These are phyloP conservation scores for Plasmodium vivax DNA, from an alignment of 169 alveolate species.

Conservation along the genomic window DNA sequence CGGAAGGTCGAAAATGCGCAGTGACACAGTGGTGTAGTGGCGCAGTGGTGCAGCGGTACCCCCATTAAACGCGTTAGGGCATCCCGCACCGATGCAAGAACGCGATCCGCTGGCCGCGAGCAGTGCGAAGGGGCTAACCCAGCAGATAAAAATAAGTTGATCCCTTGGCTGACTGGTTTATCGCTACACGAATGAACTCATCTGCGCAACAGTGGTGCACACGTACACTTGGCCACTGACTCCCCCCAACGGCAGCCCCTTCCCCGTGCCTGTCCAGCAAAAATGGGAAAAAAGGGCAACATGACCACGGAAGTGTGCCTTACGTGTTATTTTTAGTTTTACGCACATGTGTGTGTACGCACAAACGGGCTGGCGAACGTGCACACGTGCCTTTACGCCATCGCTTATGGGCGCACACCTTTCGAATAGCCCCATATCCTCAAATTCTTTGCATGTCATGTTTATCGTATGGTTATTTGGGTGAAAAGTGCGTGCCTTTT, in stretches of 20 bases:
- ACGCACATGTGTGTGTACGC: neutral
- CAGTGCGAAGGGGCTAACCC: neutral
- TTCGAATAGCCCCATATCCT: neutral
- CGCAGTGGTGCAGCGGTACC: neutral
- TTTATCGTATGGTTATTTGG: constrained; percentile 5
- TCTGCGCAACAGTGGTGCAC: neutral
- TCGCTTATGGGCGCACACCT: neutral
- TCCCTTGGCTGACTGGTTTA: neutral
- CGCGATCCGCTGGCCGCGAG: neutral
- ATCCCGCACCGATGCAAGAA: neutral
- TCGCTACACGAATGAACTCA: neutral
- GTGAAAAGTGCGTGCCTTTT: neutral
- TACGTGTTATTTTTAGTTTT: neutral
- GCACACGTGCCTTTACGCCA: neutral
- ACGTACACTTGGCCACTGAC: neutral
- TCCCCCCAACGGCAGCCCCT: neutral
- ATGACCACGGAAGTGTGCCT: neutral
- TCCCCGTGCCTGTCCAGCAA: neutral
- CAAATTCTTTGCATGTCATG: neutral
- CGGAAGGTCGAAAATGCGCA: constrained; percentile 39
- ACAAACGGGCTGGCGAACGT: neutral
- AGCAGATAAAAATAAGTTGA: neutral
- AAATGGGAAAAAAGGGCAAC: neutral
- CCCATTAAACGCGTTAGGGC: neutral
- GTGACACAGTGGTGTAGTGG: neutral